Conservation (phyloP, 2,329 filamentous ascomycete species). For the Cladosporium cucumerinum region DNA sequence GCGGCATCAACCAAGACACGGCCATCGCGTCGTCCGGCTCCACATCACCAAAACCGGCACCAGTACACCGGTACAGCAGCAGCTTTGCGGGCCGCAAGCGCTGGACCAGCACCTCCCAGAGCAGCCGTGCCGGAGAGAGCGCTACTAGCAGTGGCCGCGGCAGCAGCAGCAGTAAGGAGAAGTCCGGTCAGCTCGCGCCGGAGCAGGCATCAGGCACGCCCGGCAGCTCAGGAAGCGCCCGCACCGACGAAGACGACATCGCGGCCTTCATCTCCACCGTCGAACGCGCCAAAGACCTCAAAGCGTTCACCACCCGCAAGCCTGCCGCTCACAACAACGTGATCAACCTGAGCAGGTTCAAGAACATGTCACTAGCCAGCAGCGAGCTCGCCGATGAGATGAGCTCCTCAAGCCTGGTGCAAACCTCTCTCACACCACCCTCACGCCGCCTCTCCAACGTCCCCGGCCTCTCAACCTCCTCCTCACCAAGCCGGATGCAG, state of each 20-base stretch:
- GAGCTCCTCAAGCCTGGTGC: constrained; percentile 81
- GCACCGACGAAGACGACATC: constrained; percentile 86
- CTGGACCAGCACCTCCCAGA: constrained; percentile 60
- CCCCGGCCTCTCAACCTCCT: constrained; percentile 71
- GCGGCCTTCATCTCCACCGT: constrained; percentile 87
- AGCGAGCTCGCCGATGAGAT: constrained; percentile 88
- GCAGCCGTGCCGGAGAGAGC: constrained; percentile 69
- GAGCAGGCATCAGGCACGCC: constrained; percentile 73
- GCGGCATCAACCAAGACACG: constrained; percentile 42
- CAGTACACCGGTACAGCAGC: constrained; percentile 84
- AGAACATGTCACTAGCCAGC: constrained; percentile 84
- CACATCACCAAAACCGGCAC: constrained; percentile 73
- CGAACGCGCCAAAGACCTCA: constrained; percentile 82
- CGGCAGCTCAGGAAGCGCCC: constrained; percentile 64
- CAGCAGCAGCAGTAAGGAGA: constrained; percentile 60
- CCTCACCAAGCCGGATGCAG: constrained; percentile 83
- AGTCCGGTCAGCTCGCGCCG: constrained; percentile 29
- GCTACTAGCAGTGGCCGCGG: constrained; percentile 77
- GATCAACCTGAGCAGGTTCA: constrained; percentile 63
- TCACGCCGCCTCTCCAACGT: constrained; percentile 69
- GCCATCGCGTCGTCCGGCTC: constrained; percentile 63
- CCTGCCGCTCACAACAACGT: constrained; percentile 58
- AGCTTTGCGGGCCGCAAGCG: constrained; percentile 85
- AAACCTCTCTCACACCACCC: constrained; percentile 75
- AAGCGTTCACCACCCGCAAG: constrained; percentile 65